A percentile compares a stretch with the other conserved stretches of the same genome.
These are phyloP conservation scores for Xylaria bambusicola DNA, from an alignment of 495 filamentous ascomycete species.

Conservation along the genomic window DNA sequence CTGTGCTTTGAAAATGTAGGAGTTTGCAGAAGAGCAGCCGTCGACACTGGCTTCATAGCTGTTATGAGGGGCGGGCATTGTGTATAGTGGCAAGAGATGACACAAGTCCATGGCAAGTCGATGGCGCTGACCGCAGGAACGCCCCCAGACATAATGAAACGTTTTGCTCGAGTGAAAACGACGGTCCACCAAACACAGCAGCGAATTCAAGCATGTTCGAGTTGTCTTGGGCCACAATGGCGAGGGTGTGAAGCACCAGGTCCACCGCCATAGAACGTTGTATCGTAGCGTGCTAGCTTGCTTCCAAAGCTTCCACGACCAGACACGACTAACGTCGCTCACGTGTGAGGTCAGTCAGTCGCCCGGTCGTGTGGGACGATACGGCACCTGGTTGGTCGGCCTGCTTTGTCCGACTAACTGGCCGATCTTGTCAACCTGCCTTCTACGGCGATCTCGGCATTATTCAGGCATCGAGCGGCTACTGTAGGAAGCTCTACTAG, in stretches of 20 bases:
- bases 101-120: conserved; percentile 17
- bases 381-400: conserved; percentile 32
- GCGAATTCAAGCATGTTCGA: conserved; percentile 19
- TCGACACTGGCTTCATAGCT: conserved; percentile 21
- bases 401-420: conserved; percentile 4
- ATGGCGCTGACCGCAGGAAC: conserved; percentile 24
- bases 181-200: conserved; percentile 28
- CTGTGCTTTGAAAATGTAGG: conserved; percentile 19
- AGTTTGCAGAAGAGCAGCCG: conserved; percentile 10
- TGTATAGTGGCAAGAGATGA: conserved; percentile 17
- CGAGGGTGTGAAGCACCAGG: conserved; percentile 18
- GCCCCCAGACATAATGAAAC: conserved; percentile 29
- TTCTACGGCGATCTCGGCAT: conserved; percentile 33
- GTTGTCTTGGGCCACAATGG: neutral
- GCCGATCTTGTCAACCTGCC: conserved; percentile 23
- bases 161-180: conserved; percentile 25
- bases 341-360: conserved; percentile 20
- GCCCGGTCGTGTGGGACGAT: conserved; percentile 28
- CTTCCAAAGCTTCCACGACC: conserved; percentile 12
- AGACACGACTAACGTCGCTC: conserved; percentile 3
- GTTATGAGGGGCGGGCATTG: conserved; percentile 31
- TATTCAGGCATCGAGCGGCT: conserved; percentile 28
- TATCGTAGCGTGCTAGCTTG: conserved; percentile 25
- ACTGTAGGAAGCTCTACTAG: conserved; percentile 13
- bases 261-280: conserved; percentile 32